These are phyloP conservation scores for Pythium phragmiticola DNA, from an alignment of 352 stramenopile genomes.

Conservation along the genomic window DNA sequence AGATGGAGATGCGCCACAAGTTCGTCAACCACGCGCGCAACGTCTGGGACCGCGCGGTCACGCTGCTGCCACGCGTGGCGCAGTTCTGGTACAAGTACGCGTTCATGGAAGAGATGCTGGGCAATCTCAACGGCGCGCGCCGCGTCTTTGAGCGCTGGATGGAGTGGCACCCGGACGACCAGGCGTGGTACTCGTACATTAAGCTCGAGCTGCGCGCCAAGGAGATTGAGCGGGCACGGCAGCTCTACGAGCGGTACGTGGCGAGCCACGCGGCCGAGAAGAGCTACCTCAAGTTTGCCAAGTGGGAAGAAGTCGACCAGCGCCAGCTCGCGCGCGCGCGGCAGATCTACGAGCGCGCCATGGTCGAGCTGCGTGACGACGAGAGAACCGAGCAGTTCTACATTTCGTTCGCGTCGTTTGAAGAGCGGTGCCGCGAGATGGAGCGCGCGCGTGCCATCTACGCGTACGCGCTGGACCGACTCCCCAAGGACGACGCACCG, in stretches of 20 bases:
- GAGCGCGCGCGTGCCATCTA: conserved; percentile 91
- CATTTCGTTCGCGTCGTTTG: conserved; percentile 95
- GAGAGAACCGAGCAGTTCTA: conserved; percentile 89
- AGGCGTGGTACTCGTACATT: conserved; percentile 98
- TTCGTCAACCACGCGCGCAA: conserved; percentile 99
- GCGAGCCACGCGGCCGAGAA: conserved; percentile 87
- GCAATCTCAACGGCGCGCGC: conserved; percentile 92
- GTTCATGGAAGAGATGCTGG: conserved; percentile 99
- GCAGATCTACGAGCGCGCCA: conserved; percentile 93
- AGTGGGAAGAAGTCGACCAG: conserved; percentile 97
- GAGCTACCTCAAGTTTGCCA: conserved; percentile 97
- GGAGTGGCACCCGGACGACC: conserved; percentile 97
- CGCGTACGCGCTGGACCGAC: conserved; percentile 76
- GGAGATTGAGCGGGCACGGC: conserved; percentile 81
- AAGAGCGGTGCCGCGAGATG: conserved; percentile 95
- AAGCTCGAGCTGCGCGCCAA: conserved; percentile 96
- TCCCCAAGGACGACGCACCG: conserved; percentile 87
- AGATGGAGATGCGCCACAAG: conserved; percentile 99
- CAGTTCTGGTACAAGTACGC: conserved; percentile 99
- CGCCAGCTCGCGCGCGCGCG: conserved; percentile 91
- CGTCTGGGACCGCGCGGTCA: conserved; percentile 93
- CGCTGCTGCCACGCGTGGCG: conserved; percentile 94
- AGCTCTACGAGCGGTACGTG: conserved; percentile 95
- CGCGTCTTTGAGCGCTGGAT: conserved; percentile 97
- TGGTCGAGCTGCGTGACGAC: conserved; percentile 89